Conservation (phyloP, 371 early-diverging fungal genomes). For the Mortierella sp. region DNA sequence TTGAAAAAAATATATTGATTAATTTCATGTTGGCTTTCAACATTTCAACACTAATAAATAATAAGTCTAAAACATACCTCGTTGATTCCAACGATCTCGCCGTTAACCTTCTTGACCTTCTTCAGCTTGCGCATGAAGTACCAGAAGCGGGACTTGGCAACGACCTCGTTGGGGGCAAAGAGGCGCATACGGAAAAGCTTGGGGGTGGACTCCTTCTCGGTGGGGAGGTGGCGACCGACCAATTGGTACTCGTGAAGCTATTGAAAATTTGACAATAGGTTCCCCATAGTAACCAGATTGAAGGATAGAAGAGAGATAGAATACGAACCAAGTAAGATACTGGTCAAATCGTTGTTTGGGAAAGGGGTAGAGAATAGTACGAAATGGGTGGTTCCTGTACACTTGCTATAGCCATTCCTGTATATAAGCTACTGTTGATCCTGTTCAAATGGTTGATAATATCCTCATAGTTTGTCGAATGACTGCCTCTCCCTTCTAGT, state of each 20-base stretch:
- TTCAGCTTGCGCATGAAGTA: constrained; percentile 98
- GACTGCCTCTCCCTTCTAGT: neutral
- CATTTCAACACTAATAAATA: neutral
- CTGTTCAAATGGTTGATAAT: neutral
- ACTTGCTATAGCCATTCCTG: neutral
- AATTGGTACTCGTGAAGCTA: constrained; percentile 86
- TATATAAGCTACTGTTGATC: neutral
- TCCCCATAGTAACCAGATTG: constrained; percentile 33
- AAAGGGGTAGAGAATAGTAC: neutral
- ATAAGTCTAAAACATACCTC: constrained; percentile 66
- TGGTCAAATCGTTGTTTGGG: constrained; percentile 48
- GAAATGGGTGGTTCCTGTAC: constrained; percentile 1
- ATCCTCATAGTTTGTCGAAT: neutral
- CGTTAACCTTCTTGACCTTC: constrained; percentile 99
- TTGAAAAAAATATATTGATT: neutral
- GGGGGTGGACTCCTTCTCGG: constrained; percentile 94
- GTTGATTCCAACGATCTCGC: constrained; percentile 98
- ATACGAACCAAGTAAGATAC: constrained; percentile 58
- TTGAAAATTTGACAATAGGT: constrained; percentile 39
- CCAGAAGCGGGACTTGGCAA: constrained; percentile 99
- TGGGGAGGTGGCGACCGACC: constrained; percentile 93
- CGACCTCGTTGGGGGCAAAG: constrained; percentile 98
- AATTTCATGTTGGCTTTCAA: neutral
- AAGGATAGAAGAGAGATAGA: constrained; percentile 16
- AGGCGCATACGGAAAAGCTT: constrained; percentile 99